A percentile compares a stretch with the other conserved stretches of the same genome.
phyloP scores from a whole-genome alignment of 192 early-diverging fungal genomes.

The Entomortierella chlamydospora region DNA sequence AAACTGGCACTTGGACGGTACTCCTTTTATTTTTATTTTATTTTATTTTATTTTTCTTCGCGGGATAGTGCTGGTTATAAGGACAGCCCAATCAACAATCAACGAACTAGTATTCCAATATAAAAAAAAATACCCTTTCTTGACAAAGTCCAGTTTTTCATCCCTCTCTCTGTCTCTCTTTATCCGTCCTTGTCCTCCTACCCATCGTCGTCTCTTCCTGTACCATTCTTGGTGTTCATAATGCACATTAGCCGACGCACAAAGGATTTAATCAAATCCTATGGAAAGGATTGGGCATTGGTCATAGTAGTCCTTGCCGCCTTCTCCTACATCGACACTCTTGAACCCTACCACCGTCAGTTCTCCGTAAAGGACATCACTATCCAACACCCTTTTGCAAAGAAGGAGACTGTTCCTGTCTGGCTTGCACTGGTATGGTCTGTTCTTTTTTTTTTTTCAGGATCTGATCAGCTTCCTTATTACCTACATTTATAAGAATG shows the following conservation, averaged over 20 bases:
- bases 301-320: slow-evolving; percentile 67
- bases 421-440: slow-evolving; percentile 54
- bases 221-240: too few relatives aligned
- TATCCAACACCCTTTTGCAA: slow-evolving; percentile 72
- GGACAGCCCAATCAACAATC: too few relatives aligned
- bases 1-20: too few relatives aligned
- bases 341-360: slow-evolving; percentile 79
- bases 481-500: neutral
- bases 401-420: slow-evolving; percentile 61
- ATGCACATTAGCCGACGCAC: too few relatives aligned
- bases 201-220: too few relatives aligned
- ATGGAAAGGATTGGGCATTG: slow-evolving; percentile 60
- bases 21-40: too few relatives aligned
- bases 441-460: neutral
- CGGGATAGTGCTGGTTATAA: too few relatives aligned
- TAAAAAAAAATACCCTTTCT: too few relatives aligned
- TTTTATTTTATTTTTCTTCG: too few relatives aligned
- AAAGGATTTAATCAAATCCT: slow-evolving; percentile 25
- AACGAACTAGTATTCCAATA: too few relatives aligned
- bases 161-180: slow-evolving; percentile 10
- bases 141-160: too few relatives aligned
- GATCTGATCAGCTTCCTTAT: too few relatives aligned
- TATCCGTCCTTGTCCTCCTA: neutral
- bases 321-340: slow-evolving; percentile 67
- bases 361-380: slow-evolving; percentile 80